Evolutionary conservation across 257 asterid species (phyloP), one percentile per base, ranked within the genome.

Genomic region (Anisodus tanguticus): DNA sequence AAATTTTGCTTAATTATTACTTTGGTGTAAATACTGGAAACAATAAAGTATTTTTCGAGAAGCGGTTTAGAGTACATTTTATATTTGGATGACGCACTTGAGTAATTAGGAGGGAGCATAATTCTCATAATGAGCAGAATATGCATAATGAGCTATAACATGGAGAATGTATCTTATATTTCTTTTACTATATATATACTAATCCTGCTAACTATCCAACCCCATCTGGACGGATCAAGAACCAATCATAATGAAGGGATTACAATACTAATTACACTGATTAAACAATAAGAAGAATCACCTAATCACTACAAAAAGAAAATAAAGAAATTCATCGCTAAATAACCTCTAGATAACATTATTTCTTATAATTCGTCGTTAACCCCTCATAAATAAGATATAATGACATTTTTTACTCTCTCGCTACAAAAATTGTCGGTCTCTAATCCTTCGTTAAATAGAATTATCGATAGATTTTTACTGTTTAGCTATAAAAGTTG

Each of bases 181-280:
- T 17, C 2, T 67, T 11, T 45, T 45, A 22, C 26, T 22, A 31
- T 31, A 31, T 31, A 31, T 9, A 0, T 12, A 7, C 8, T 39
- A 41, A 19, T 49, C 80, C 6, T 5, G 4, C 16, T n/a, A 47
- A 45, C n/a, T 10, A 19, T 12, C 80, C 43, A 17, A 31, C 6
- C 19, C 62, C 62, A 15, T 57, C 8, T 15, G 62, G 53, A 39
- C 3, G 9, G 10, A 39, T 39, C 77, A 68, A 68, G 53, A 68
- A 68, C 53, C 53, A 68, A 41, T 69, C 81, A 51, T 51, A 76
- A 76, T 76, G 22, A 76, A 22, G 63, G 17, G 81, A 49, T 53
- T 6, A 51, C 60, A 51, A 53, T 43, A 76, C 5, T 51, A 51
- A 76, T 7, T 76, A 74, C 9, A 26, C 17, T 74, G 35, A 49